Evolutionary conservation across 116 monocot genomes (phyloP), one percentile per base, ranked within the genome.

Genomic region (Zostera marina): DNA sequence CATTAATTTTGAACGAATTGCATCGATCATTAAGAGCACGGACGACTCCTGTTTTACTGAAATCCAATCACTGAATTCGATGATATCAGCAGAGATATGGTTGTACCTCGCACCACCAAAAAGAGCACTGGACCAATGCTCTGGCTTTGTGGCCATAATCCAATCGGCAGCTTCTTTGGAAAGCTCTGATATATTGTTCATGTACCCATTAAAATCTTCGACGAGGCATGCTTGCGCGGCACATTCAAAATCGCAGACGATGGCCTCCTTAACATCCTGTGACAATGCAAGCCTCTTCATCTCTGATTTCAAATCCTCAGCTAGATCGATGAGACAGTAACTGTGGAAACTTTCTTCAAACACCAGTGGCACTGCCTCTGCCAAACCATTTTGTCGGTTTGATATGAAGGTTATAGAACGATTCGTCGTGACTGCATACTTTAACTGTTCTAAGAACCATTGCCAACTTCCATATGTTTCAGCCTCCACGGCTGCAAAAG

Each of bases 401-500:
- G 68, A 68, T 0, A 77, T 60, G 64, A 77, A 77, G 16, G 77
- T 77, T 23, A 77, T 47, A 15, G 63, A 17, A 0, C 49, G 68
- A 16, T 68, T 53, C 9, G 59, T 41, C 14, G 63, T 25, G 1
- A 77, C 44, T 11, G 64, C 64, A 43, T 66, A 60, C 38, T 72
- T 77, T 39, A 77, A 58, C 46, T 77, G 77, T 19, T 47, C 60
- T 41, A 77, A 53, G 24, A 77, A 77, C 77, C 77, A 77, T 32
- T 32, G 52, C 77, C 77, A 77, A 49, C 68, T 77, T 9, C 72
- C 58, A 21, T 72, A 63, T 14, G 24, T 60, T 64, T 77, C 77
- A 9, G 58, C 72, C 54, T 77, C 77, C 14, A 72, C 72, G 1
- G 68, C 68, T 42, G 77, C 66, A 68, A 77, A 72, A 23, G 77